phyloP scores from a whole-genome alignment of 768 basidiomycete species.

The Auricularia auricula-judae region DNA sequence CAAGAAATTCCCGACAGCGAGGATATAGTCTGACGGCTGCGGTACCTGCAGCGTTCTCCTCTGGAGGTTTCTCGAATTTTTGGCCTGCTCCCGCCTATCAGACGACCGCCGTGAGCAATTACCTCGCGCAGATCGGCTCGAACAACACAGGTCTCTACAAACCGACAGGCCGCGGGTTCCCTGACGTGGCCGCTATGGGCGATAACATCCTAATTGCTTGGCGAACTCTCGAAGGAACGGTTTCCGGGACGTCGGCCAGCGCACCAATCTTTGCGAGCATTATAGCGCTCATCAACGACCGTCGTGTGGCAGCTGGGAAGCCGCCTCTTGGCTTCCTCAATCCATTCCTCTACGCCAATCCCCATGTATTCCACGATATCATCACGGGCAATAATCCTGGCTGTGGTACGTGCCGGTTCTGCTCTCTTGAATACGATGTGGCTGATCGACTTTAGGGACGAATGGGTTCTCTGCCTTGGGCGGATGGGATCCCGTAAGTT shows the following conservation, averaged over 20 bases:
- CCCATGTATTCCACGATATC: conserved; percentile 23
- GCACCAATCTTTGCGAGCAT: conserved; percentile 24
- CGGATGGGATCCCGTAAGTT: conserved; percentile 10
- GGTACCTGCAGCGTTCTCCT: conserved; percentile 9
- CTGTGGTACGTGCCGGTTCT: conserved; percentile 10
- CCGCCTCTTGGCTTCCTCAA: conserved; percentile 24
- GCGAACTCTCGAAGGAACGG: conserved; percentile 28
- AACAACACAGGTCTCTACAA: conserved; percentile 17
- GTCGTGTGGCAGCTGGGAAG: conserved; percentile 18
- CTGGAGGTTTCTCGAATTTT: conserved; percentile 11
- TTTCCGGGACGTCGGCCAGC: conserved; percentile 27
- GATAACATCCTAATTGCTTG: conserved; percentile 8
- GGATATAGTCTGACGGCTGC: not conserved
- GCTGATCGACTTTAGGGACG: conserved; percentile 7
- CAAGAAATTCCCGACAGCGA: too few relatives aligned
- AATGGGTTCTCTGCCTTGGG: conserved; percentile 11
- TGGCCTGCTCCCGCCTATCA: conserved; percentile 8
- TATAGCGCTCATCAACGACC: conserved; percentile 24
- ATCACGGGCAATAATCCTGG: conserved; percentile 14
- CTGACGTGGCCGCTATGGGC: conserved; percentile 13
- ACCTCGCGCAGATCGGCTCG: conserved; percentile 14
- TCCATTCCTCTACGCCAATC: conserved; percentile 22
- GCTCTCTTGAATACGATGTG: not conserved
- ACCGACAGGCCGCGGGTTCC: conserved; percentile 11
- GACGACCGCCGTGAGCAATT: conserved; percentile 8